These are phyloP conservation scores for Paracamarosporium sp. DNA, from an alignment of 2,329 filamentous ascomycete species.

Conservation along the genomic window DNA sequence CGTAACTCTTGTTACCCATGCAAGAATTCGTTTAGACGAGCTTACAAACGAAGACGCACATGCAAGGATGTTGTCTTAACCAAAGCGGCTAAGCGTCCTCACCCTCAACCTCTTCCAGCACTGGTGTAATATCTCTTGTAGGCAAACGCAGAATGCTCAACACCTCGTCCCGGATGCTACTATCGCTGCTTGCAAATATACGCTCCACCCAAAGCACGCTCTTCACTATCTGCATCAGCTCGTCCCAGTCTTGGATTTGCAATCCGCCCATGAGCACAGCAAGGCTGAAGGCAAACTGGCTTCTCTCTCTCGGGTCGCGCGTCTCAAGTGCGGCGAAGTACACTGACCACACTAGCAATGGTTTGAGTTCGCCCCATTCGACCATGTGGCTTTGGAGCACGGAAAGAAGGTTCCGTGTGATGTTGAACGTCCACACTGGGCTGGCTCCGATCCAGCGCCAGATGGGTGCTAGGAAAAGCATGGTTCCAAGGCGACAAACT, in stretches of 20 bases:
- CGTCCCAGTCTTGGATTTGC: conserved; percentile 27
- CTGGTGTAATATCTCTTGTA: conserved; percentile 3
- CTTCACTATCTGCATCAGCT: conserved; percentile 32
- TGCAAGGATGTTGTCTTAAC: conserved; percentile 17
- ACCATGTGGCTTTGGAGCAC: conserved; percentile 28
- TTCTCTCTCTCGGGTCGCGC: conserved; percentile 25
- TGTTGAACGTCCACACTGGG: conserved; percentile 31
- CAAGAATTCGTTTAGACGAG: not conserved
- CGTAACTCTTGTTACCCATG: not conserved
- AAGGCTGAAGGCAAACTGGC: conserved; percentile 35
- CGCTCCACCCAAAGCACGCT: conserved; percentile 38
- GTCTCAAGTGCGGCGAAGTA: conserved; percentile 38
- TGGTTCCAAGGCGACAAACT: conserved; percentile 35
- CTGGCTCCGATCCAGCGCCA: conserved; percentile 33
- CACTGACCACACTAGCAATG: conserved; percentile 32
- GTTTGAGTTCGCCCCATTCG: conserved; percentile 37
- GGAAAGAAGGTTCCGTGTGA: conserved; percentile 28
- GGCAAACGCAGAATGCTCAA: conserved; percentile 25
- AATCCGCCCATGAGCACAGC: conserved; percentile 31
- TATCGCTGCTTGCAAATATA: conserved; percentile 30
- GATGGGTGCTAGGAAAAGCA: conserved; percentile 35
- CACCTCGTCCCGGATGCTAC: conserved; percentile 32
- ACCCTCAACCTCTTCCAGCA: conserved; percentile 13
- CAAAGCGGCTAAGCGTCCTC: conserved; percentile 14
- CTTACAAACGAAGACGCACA: conserved; percentile 11